These are phyloP conservation scores for Leptodermis oblonga DNA, from an alignment of 257 asterid genomes.

Conservation along the genomic window DNA sequence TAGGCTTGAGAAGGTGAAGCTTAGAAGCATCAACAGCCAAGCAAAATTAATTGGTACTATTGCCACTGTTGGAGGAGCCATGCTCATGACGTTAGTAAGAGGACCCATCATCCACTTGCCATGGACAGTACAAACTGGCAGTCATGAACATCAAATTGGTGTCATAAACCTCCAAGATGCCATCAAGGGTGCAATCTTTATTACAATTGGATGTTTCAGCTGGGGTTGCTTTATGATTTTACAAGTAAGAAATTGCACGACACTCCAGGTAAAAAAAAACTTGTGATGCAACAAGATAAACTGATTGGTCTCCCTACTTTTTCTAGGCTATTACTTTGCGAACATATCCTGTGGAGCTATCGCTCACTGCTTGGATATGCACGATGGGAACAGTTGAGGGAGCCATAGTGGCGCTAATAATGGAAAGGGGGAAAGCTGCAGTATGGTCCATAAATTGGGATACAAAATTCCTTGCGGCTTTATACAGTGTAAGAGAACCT, in stretches of 20 bases:
- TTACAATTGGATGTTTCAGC: slow-evolving; percentile 75
- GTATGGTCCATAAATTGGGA: slow-evolving; percentile 86
- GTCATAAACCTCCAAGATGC: slow-evolving; percentile 48
- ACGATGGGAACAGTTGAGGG: slow-evolving; percentile 73
- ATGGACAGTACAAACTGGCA: slow-evolving; percentile 47
- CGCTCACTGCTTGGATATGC: slow-evolving; percentile 94
- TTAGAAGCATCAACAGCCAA: slow-evolving; percentile 80
- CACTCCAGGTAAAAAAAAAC: not conserved
- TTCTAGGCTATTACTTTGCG: slow-evolving; percentile 61
- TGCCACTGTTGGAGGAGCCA: slow-evolving; percentile 89
- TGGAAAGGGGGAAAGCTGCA: slow-evolving; percentile 63
- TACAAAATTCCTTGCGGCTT: slow-evolving; percentile 63
- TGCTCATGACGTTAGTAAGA: slow-evolving; percentile 81
- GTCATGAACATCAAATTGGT: slow-evolving; percentile 26
- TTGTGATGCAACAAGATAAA: not conserved
- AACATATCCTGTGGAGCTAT: slow-evolving; percentile 73
- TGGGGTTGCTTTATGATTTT: slow-evolving; percentile 91
- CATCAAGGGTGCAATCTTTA: slow-evolving; percentile 78
- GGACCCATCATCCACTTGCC: slow-evolving; percentile 67
- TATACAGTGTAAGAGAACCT: slow-evolving; percentile 62
- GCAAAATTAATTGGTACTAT: slow-evolving; percentile 84
- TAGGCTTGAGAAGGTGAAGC: slow-evolving; percentile 74
- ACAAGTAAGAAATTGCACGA: slow-evolving; percentile 47
- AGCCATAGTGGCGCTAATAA: slow-evolving; percentile 54
- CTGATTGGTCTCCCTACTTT: slow-evolving; percentile 3